Conservation (phyloP, 139 green algal genomes). For the Dunaliella primolecta region DNA sequence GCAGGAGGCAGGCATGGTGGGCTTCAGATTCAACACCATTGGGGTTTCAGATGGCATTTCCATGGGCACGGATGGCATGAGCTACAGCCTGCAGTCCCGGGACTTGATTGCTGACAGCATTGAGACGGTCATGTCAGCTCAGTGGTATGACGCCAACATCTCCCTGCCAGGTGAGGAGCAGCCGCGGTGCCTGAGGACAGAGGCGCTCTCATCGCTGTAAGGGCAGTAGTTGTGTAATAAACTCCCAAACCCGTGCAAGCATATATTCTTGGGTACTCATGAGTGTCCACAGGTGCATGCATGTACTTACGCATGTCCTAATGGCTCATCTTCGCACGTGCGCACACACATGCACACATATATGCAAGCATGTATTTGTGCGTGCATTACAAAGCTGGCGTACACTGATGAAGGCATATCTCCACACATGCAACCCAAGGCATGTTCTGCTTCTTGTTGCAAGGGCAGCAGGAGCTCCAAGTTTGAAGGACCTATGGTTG, state of each 20-base stretch:
- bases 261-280: too few relatives aligned
- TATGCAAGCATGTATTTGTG: too few relatives aligned
- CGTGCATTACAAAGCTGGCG: too few relatives aligned
- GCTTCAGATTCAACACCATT: slow-evolving; percentile 92
- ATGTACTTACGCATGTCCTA: too few relatives aligned
- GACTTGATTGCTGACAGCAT: slow-evolving; percentile 76
- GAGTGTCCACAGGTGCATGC: neutral
- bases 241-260: too few relatives aligned
- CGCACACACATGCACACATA: neutral
- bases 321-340: neutral
- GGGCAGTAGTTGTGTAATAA: too few relatives aligned
- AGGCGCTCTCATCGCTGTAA: neutral
- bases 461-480: too few relatives aligned
- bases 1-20: slow-evolving; percentile 77
- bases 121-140: slow-evolving; percentile 94
- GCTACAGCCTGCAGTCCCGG: slow-evolving; percentile 70
- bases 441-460: too few relatives aligned
- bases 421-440: too few relatives aligned
- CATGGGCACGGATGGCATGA: slow-evolving; percentile 99
- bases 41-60: slow-evolving; percentile 94
- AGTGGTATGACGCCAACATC: slow-evolving; percentile 78
- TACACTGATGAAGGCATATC: too few relatives aligned
- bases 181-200: neutral
- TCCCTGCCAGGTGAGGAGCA: slow-evolving; percentile 42
- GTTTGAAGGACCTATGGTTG: too few relatives aligned